Conservation (phyloP, 75 land plant species). For the Cryptomeria japonica region DNA sequence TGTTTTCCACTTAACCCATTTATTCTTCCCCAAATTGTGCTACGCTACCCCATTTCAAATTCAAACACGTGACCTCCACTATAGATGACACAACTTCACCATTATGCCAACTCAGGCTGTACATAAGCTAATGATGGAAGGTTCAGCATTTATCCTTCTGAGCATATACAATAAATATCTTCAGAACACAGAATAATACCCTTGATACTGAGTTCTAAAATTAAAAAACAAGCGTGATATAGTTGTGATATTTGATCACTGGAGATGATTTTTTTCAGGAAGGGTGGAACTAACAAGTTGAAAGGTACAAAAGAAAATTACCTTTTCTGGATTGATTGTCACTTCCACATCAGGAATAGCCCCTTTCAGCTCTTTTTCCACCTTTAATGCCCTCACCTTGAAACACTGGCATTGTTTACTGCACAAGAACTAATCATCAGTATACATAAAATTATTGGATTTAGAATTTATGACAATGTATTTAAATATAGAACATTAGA, state of each 20-base stretch:
- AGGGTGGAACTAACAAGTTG: too few relatives aligned
- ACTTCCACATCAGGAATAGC: conserved; percentile 33
- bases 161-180: not conserved
- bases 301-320: not conserved
- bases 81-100: too few relatives aligned
- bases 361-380: conserved; percentile 21
- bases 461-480: not conserved
- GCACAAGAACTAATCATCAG: not conserved
- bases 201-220: not conserved
- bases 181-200: not conserved
- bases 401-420: conserved; percentile 34
- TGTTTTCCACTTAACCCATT: too few relatives aligned
- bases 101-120: too few relatives aligned
- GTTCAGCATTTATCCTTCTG: not conserved
- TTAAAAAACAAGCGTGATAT: not conserved
- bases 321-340: conserved; percentile 39
- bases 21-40: too few relatives aligned
- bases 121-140: not conserved
- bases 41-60: too few relatives aligned
- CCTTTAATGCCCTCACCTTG: conserved; percentile 31
- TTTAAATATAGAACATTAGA: not conserved
- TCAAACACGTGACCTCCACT: too few relatives aligned
- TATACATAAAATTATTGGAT: too few relatives aligned
- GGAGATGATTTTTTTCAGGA: too few relatives aligned
- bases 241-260: not conserved